Base-by-base conservation (phyloP, 2,329 filamentous ascomycete species). In the Chrysoporthe deuterocubensis region DNA sequence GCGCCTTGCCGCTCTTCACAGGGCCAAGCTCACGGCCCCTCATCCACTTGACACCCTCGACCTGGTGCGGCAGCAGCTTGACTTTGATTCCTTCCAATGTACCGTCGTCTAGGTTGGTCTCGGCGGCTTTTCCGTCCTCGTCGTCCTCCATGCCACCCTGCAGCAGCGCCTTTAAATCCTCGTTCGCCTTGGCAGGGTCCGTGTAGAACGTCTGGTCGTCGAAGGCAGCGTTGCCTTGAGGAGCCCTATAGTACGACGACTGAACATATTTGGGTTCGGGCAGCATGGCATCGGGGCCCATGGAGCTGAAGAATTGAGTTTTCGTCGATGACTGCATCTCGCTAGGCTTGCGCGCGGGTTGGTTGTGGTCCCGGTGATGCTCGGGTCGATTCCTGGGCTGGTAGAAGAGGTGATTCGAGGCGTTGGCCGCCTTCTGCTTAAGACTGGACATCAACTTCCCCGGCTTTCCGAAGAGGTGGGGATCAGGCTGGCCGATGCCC, bases 31-130 rank as follows among this genome's bases (percentile, higher is more conserved):
- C 96, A 74, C 96, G 93, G 68, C 94, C 92, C 66, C 87, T 90
- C 93, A 99, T 97, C 95, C 96, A 99, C 67, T 90, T 88, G 0
- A 98, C 91, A 73, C 96, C 96, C 66, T 97, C 93, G 16, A 97
- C 89, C 79, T 99, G 96, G 80, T 99, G 96, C 4, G 94, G 95
- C 0, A 99, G 85, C 2, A 99, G 85, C 74, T 92, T 94, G 69
- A 98, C 93, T 66, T 90, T 92, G 69, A 99, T 85, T 0, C 95
- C 96, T 65, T 94, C 90, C 0, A 97, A 70, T 0, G 78, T 80
- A 1, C 85, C 84, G 58, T 87, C 85, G 16, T 85, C 79, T 13
- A 80, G 75, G 11, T 78, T 74, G 4, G 72, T 74, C 56, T 77
- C 81, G 56, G 79, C 80, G 62, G 79, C 82, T 3, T 81, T 81